Base-by-base conservation (phyloP, 2,329 filamentous ascomycete genomes). In the Lizonia empirigonia region DNA sequence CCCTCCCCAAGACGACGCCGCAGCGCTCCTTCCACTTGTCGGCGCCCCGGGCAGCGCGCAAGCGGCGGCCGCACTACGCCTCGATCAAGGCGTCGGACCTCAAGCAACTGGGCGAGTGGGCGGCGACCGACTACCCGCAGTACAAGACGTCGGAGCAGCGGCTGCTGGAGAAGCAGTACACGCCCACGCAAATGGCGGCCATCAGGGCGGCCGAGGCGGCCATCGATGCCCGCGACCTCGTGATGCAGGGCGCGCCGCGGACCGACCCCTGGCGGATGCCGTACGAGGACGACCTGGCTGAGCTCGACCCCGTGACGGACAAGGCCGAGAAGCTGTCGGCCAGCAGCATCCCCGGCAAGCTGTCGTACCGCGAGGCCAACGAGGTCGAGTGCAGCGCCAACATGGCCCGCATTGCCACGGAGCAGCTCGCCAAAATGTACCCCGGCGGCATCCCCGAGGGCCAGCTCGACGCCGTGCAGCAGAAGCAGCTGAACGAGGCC, bases 201-300 rank as follows among this genome's bases (percentile, higher is more conserved):
- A 85, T 97, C 69, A 81, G 89, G 75, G 88, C 89, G 38, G 91
- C 88, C 64, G 92, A 97, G 75, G 77, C 82, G 55, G 85, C 88
- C 60, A 86, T 97, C 70, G 82, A 88, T 68, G 78, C 87, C 8
- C 79, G 85, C 59, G 90, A 97, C 73, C 71, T 97, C 69, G 80
- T 87, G 33, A 79, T 84, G 26, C 88, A 94, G 75, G 89, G 87
- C 59, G 81, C 84, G 34, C 74, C 89, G 62, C 86, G 91, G 55
- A 81, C 78, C 46, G 91, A 96, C 70, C 82, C 85, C 7, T 89
- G 90, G 79, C 79, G 80, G 44, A 77, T 92, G 40, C 65, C 66
- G 15, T 79, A 84, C 55, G 94, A 96, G 73, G 76, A 93, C 47
- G 91, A 97, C 71, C 88, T 96, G 67, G 84, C 88, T 53, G 82